phyloP scores from a whole-genome alignment of 352 stramenopile species.

The Phytophthora sp. region DNA sequence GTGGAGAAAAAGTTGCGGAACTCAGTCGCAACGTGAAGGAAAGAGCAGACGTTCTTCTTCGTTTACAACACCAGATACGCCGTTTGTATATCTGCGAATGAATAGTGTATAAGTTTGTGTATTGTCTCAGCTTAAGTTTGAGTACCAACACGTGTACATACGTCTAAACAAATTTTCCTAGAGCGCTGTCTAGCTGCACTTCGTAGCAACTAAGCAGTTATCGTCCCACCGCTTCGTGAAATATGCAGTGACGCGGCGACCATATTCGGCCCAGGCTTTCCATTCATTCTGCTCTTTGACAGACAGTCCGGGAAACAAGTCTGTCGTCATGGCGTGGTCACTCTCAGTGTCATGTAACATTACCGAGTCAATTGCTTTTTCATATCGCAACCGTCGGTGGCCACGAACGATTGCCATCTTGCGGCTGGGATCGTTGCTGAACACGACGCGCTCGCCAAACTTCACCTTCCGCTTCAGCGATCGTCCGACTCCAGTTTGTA shows the following conservation, averaged over 20 bases:
- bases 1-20: neutral
- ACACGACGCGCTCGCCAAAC: neutral
- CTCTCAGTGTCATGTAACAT: conserved; percentile 33
- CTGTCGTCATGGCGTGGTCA: conserved; percentile 36
- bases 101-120: neutral
- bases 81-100: neutral
- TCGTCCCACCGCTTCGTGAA: conserved; percentile 47
- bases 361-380: conserved; percentile 28
- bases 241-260: conserved; percentile 43
- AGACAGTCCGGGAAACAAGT: conserved; percentile 30
- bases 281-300: conserved; percentile 10
- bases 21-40: no score
- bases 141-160: no score
- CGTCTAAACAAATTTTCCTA: no score
- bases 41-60: no score
- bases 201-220: conserved; percentile 29
- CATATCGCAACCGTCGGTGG: conserved; percentile 42
- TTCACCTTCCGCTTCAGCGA: conserved; percentile 5
- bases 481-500: conserved; percentile 1
- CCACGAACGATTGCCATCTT: conserved; percentile 14
- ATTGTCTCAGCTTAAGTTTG: no score
- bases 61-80: no score
- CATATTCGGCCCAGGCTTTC: conserved; percentile 10
- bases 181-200: neutral
- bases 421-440: neutral